Evolutionary conservation across 176 grass and related monocot species (phyloP), one percentile per base, ranked within the genome.

Genomic region (Zizania latifolia): DNA sequence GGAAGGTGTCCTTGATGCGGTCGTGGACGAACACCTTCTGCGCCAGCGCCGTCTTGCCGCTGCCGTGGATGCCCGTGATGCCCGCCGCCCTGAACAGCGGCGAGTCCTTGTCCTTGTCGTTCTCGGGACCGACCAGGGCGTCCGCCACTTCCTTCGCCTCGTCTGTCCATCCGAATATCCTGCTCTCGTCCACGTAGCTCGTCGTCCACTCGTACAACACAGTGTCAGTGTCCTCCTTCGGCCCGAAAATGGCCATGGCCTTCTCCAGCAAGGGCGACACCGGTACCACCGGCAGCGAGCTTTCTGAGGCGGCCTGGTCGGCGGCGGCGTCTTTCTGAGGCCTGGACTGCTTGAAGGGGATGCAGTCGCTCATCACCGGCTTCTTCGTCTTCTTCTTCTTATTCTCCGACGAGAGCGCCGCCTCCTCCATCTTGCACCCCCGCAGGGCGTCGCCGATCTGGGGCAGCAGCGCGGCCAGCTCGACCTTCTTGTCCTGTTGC

Each of bases 1-100:
- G 81, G 86, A 89, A 89, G 55, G 61, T 35, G 81, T 89, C 86
- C 81, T 89, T 88, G 63, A 75, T 53, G 55, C 30, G 62, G 51
- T 76, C 81, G 77, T 89, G 81, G n/a, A 84, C 77, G 58, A 89
- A 89, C 61, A 76, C 86, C 76, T 71, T 81, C 70, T 71, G 54
- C 19, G 86, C 86, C 76, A 89, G 71, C 64, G 81, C 76, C 68
- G 86, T 89, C 81, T 89, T 89, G 70, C 86, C 86, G 76, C 86
- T 84, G 43, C 86, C 76, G 46, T 84, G 71, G 63, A 80, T 38
- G 43, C 86, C 86, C 0, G 48, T 56, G 81, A 89, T 84, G 37
- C 70, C 86, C 6, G 81, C 86, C 41, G 71, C 65, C 34, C 77
- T 83, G 71, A 88, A 84, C 14, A 34, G 0, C 26, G 0, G 1